Base-by-base conservation (phyloP, 2,329 filamentous ascomycete species). In the Penicillium sp. region DNA sequence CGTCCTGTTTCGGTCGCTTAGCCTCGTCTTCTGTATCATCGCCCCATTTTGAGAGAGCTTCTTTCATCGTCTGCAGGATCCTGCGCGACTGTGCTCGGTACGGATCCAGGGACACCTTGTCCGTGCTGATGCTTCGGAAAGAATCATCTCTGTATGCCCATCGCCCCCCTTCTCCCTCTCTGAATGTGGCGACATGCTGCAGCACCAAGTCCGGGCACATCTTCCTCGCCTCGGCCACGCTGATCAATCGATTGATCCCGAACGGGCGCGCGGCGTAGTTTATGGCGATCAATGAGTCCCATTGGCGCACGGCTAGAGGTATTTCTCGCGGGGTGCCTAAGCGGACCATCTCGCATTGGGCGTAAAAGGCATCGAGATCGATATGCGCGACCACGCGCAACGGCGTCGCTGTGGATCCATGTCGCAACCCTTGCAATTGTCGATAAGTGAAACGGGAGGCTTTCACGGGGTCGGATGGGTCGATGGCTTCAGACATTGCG, bases 291-390 rank as follows among this genome's bases (percentile, higher is more conserved):
- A 99, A 81, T 8, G 90, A 91, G 73, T 95, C 90, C 90, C 90
- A 97, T 80, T 97, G 93, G 70, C 95, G 92, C 18, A 99, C 94
- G 1, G 92, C 94, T 22, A 99, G 83, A 9, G 94, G 94, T 61
- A 86, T 83, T 54, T 91, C 84, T 57, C 90, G 86, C 13, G 88
- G 79, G 10, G 90, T 78, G 11, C 86, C 87, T 43, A 97, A 81
- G 7, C 94, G 86, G 9, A 96, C 86, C 83, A 92, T 95, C 76
- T 99, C 94, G 70, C 92, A 97, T 78, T 99, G 94, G 3, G 90
- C 89, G 72, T 99, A 99, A 75, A 99, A 99, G 38, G 93, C 93
- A 83, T 99, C 94, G 56, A 99, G 86, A 68, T 99, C 94, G 59
- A 97, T 86, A 72, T 97, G 92, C 6, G 91, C 91, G 63, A 97